Evolutionary conservation across 768 basidiomycete species (phyloP), one percentile per base, ranked within the genome.

Genomic region (Termitomyces sp.): DNA sequence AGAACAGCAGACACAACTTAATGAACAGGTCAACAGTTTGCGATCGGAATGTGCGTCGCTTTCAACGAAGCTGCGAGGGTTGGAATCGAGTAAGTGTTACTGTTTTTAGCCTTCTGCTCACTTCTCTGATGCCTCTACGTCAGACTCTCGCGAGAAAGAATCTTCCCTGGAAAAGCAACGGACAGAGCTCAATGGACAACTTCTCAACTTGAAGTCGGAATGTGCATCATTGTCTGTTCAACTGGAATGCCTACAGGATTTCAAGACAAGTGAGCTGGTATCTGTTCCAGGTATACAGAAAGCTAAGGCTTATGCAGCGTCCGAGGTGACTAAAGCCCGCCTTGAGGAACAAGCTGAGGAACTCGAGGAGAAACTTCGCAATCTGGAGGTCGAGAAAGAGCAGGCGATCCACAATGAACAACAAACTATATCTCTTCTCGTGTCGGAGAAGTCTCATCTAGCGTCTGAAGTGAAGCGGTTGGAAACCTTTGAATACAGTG

Each of bases 351-450:
- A 78, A 36, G 67, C 69, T 20, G 64, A 72, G 60, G 65, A 67
- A 40, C 64, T 77, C 35, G 63, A 73, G 50, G 68, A 68, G 32
- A 70, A 68, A 49, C 66, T 74, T 57, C 63, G 70, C 18, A 67
- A 69, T 52, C 65, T 72, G 33, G 66, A 70, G 52, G 59, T 62
- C 10, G 73, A 78, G 56, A 74, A 70, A 48, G 76, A 76, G 54
- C 61, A 63, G 1, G 60, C 67, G 30, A 68, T 75, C 43, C 77
- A 82, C 63, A 86, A 80, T 64, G 87, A 88, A 64, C 85, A 84
- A 60, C 86, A 86, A 65, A 89, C 88, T 0, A 90, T 95, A 58
- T 78, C 87, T 49, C 69, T 89, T n/a, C 77, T 95, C 14, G 89
- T 93, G 20, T 79, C 84, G 3, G 89, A 91, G 66, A 90, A 89